phyloP scores from a whole-genome alignment of 345 rosid genomes.

The Citrus cavaleriei region DNA sequence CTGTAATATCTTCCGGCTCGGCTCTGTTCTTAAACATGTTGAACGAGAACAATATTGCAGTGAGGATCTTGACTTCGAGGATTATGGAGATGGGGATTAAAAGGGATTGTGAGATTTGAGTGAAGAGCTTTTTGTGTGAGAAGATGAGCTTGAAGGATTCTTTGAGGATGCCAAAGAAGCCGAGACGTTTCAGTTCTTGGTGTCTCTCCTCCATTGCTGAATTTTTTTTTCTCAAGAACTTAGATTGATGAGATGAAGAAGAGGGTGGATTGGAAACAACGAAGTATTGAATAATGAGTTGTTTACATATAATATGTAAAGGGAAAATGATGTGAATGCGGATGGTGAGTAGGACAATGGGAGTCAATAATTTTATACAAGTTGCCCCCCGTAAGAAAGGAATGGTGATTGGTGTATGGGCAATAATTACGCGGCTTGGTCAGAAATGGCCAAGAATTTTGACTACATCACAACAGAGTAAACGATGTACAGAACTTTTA shows the following conservation, averaged over 20 bases:
- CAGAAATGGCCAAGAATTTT: no score
- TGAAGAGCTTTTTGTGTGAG: constrained; percentile 36
- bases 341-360: no score
- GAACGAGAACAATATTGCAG: constrained; percentile 24
- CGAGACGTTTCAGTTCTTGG: constrained; percentile 44
- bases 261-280: no score
- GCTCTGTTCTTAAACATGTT: constrained; percentile 15
- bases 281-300: no score
- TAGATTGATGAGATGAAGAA: neutral
- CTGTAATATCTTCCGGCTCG: neutral
- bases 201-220: constrained; percentile 31
- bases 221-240: neutral
- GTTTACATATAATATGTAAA: no score
- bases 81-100: constrained; percentile 49
- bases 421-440: no score
- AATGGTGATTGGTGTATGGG: no score
- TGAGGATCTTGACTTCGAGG: constrained; percentile 32
- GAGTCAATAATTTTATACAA: no score
- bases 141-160: constrained; percentile 41
- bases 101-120: constrained; percentile 33
- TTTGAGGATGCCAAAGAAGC: constrained; percentile 32
- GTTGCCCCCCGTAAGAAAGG: no score
- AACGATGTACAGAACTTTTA: no score
- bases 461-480: no score
- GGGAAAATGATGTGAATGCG: no score